Evolutionary conservation across 768 basidiomycete species (phyloP).

Genomic region (Panaeolus papilionaceus): DNA sequence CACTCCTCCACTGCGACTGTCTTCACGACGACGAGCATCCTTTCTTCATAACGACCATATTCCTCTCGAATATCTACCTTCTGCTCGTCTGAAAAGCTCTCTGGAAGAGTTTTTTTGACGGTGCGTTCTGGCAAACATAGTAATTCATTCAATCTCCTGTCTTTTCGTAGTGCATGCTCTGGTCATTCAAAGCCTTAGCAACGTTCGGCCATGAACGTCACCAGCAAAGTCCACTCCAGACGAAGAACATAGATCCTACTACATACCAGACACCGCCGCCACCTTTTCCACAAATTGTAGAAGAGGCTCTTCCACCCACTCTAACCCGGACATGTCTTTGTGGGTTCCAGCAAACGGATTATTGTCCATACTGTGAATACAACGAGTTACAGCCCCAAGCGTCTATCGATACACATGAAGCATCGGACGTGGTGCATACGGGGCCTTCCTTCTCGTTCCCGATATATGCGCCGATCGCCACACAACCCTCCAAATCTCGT

Average conservation of each 20-base stretch:
- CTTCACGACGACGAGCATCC: background rate
- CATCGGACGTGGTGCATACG: background rate
- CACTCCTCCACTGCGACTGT: background rate
- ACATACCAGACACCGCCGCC: constrained; percentile 2
- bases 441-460: background rate
- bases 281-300: background rate
- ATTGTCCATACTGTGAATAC: constrained; percentile 33
- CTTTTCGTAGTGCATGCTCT: constrained; percentile 21
- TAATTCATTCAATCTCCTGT: background rate
- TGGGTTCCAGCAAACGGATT: constrained; percentile 24
- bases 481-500: constrained; percentile 9
- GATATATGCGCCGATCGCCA: background rate
- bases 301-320: background rate
- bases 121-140: background rate
- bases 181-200: constrained; percentile 24
- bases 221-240: constrained; percentile 3
- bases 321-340: constrained; percentile 22
- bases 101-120: constrained; percentile 1
- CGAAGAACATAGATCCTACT: constrained; percentile 8
- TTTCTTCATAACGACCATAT: background rate
- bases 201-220: constrained; percentile 24
- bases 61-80: background rate
- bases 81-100: background rate
- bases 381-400: background rate
- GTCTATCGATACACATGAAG: constrained; percentile 7